phyloP scores from a whole-genome alignment of 768 basidiomycete genomes.

The Russula griseocarnosa region DNA sequence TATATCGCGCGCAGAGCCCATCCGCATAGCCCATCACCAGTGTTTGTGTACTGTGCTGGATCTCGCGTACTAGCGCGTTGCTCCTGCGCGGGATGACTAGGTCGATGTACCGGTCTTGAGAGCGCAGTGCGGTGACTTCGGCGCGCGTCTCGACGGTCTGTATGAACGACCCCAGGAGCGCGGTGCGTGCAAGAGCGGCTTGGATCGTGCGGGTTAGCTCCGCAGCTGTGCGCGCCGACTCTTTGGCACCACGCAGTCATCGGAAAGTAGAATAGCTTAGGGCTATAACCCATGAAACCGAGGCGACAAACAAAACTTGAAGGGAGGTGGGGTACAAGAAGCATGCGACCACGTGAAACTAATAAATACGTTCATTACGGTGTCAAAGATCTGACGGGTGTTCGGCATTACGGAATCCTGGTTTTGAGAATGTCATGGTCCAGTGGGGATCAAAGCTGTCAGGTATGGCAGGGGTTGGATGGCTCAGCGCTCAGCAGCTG shows the following conservation, averaged over 20 bases:
- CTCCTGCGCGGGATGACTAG: conserved; percentile 96
- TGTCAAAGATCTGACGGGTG: no score
- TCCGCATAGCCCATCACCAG: conserved; percentile 99
- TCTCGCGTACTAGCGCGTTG: conserved; percentile 80
- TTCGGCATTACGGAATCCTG: no score
- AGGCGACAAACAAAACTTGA: no score
- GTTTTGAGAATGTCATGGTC: no score
- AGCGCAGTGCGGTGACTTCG: conserved; percentile 83
- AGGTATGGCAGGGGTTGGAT: no score
- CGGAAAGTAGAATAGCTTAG: no score
- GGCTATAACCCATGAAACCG: no score
- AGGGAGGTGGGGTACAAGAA: no score
- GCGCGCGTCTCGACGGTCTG: conserved; percentile 89
- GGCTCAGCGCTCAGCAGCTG: no score
- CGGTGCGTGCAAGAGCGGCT: conserved; percentile 64
- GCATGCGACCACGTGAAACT: no score
- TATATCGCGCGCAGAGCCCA: conserved; percentile 88
- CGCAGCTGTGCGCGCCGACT: conserved; percentile 76
- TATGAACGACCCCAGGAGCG: conserved; percentile 76
- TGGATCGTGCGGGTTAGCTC: conserved; percentile 79
- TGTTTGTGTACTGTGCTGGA: conserved; percentile 87
- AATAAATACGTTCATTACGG: no score
- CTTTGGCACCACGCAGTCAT: conserved; percentile 45
- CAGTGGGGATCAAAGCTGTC: no score
- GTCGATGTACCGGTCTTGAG: conserved; percentile 89